Evolutionary conservation across 768 basidiomycete species (phyloP), one percentile per base, ranked within the genome.

Genomic region (Xerocomus spinulosus): DNA sequence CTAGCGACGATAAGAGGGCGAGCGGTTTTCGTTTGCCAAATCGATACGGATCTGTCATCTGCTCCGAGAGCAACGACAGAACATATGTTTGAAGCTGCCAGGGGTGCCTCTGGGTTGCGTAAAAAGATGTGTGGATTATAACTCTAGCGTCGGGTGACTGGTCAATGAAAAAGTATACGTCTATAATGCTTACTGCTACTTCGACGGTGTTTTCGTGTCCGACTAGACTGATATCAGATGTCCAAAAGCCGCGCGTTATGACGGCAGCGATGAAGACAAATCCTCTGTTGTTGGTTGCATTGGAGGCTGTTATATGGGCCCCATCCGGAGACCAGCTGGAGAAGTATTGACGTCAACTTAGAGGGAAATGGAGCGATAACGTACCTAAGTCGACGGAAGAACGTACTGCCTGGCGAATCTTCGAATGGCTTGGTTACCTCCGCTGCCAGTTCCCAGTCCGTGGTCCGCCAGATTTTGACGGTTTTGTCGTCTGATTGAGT

Each of bases 201-300:
- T 97, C 91, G 14, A 98, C 86, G 0, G 94, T 96, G 57, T 97
- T 95, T 64, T 93, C 92, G 59, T 99, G 96, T 1, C 96, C 96
- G 32, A 99, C 93, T 30, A 99, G 75, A 51, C 90, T 93, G 41
- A 94, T 92, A 52, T 95, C 89, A 5, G 88, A 86, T 4, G 83
- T 84, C 92, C 93, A 98, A 10, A 85, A 78, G 39, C 83, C 85
- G 26, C 94, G 78, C 0, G 88, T 85, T 52, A 99, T 94, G 20
- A 98, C 92, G 7, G 93, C 91, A 3, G 95, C 96, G 36, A 97
- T 95, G 64, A 98, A 99, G 6, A 98, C 94, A 48, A 92, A 93
- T 17, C 94, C 94, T 54, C 86, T 84, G 58, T 90, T 91, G 64
- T 97, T 98, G 43, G 93, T 97, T 2, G 94, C 92, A 61, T 98